Conservation (phyloP, 202 grass and related monocot species). For the Zizania palustris region DNA sequence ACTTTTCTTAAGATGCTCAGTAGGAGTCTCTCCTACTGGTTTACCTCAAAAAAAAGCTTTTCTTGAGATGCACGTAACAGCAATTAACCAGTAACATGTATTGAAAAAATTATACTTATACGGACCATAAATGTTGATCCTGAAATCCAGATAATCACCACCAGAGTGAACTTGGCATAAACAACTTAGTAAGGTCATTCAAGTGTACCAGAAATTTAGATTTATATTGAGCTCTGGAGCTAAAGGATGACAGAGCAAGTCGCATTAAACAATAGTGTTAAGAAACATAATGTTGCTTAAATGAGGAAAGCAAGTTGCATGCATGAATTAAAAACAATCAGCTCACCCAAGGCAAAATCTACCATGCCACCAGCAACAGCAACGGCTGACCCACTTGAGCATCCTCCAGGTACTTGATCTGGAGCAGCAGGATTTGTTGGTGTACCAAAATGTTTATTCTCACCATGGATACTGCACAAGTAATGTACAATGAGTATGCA, state of each 20-base stretch:
- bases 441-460: constrained; percentile 87
- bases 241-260: background rate
- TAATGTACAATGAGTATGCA: constrained; percentile 33
- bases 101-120: background rate
- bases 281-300: constrained; percentile 7
- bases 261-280: constrained; percentile 27
- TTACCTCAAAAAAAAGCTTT: too few species aligned
- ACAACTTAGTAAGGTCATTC: background rate
- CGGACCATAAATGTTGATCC: background rate
- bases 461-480: constrained; percentile 76
- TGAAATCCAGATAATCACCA: constrained; percentile 21
- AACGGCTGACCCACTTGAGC: constrained; percentile 92
- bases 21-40: too few species aligned
- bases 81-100: constrained; percentile 1
- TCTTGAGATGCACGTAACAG: background rate
- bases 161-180: background rate
- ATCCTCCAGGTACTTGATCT: constrained; percentile 81
- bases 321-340: background rate
- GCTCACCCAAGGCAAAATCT: constrained; percentile 94
- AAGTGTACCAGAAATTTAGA: background rate
- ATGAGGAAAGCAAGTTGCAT: constrained; percentile 16
- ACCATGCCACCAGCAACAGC: constrained; percentile 87
- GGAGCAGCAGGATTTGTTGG: constrained; percentile 73
- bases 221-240: constrained; percentile 22
- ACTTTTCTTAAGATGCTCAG: background rate